Conservation (phyloP, 768 basidiomycete species). For the Leucocoprinus leucothites region DNA sequence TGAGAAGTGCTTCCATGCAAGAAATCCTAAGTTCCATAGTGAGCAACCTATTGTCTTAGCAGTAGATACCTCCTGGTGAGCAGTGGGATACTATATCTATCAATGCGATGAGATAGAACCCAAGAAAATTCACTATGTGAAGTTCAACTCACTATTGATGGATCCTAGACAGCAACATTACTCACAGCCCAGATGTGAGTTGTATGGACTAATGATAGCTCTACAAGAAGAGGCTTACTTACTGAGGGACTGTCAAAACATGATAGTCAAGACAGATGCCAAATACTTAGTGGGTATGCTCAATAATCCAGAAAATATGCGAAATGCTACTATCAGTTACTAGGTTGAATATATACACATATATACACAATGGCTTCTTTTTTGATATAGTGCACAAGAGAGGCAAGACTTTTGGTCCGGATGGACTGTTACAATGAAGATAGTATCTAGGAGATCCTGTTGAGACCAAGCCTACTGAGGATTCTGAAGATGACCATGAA, state of each 20-base stretch:
- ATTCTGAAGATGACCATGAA: not conserved
- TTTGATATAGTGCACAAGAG: slow-evolving; percentile 29
- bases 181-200: not conserved
- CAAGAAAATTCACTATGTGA: slow-evolving; percentile 20
- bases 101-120: slow-evolving; percentile 25
- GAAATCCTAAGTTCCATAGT: slow-evolving; percentile 4
- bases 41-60: slow-evolving; percentile 1
- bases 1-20: not conserved
- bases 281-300: slow-evolving; percentile 30
- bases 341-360: slow-evolving; percentile 31
- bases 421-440: slow-evolving; percentile 26
- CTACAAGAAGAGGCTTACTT: slow-evolving; percentile 18
- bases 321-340: slow-evolving; percentile 25
- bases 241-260: not conserved
- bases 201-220: slow-evolving; percentile 23
- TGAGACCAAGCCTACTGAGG: no score
- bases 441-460: slow-evolving; percentile 18
- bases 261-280: slow-evolving; percentile 25
- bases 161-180: slow-evolving; percentile 29
- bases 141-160: slow-evolving; percentile 36
- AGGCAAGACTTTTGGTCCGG: slow-evolving; percentile 22
- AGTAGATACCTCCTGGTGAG: slow-evolving; percentile 17
- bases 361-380: slow-evolving; percentile 25
- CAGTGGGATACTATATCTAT: slow-evolving; percentile 34
- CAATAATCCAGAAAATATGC: slow-evolving; percentile 26